These are phyloP conservation scores for Boletus smithii DNA, from an alignment of 1,284 basidiomycete species.

Conservation along the genomic window DNA sequence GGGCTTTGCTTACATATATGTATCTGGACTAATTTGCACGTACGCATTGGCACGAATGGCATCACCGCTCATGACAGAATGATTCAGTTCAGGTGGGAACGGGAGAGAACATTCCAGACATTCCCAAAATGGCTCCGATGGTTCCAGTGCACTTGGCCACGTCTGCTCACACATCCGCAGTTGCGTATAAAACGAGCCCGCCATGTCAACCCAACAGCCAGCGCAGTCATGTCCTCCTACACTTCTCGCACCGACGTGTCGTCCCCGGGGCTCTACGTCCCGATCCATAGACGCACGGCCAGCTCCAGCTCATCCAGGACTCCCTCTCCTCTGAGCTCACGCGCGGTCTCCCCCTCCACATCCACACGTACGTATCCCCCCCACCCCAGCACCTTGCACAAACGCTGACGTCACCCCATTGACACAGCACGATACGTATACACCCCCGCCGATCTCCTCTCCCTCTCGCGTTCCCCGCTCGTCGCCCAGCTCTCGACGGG, in stretches of 20 bases:
- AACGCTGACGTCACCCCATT: neutral
- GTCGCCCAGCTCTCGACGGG: constrained; percentile 11
- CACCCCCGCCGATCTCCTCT: constrained; percentile 25
- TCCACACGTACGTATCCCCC: constrained; percentile 9
- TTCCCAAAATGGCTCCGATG: neutral
- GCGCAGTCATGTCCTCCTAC: constrained; percentile 20
- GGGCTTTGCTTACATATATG: neutral
- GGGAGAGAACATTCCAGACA: constrained; percentile 21
- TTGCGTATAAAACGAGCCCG: constrained; percentile 12
- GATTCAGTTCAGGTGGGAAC: constrained; percentile 7
- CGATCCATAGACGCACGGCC: constrained; percentile 23
- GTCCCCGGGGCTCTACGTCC: constrained; percentile 25
- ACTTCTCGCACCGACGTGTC: constrained; percentile 1
- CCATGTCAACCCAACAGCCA: neutral
- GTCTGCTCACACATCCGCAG: neutral
- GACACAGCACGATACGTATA: constrained; percentile 19
- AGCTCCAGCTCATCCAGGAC: constrained; percentile 12
- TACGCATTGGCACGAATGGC: constrained; percentile 7
- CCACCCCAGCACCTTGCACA: neutral
- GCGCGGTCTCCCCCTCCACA: neutral
- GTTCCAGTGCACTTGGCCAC: constrained; percentile 1
- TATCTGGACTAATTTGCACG: constrained; percentile 13
- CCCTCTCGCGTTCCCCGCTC: constrained; percentile 23
- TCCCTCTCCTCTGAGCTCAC: constrained; percentile 7
- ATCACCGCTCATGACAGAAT: constrained; percentile 17